Evolutionary conservation across 495 filamentous ascomycete genomes (phyloP), one percentile per base, ranked within the genome.

Genomic region (Tuber melanosporum): DNA sequence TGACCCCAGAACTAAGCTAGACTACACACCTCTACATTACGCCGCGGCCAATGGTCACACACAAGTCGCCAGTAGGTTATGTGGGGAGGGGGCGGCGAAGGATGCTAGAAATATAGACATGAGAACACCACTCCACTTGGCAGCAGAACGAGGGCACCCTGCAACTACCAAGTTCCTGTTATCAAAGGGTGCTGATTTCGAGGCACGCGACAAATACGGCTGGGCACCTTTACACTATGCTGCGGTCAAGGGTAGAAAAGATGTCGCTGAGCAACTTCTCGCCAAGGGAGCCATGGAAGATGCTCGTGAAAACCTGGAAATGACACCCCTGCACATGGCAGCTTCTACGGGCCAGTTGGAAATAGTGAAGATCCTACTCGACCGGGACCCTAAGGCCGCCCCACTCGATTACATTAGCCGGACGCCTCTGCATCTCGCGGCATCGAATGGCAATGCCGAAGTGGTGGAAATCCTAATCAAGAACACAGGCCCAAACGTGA

Each of bases 71-170:
- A 47, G 62, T 22, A 20, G 45, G 49, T 49, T 73, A 36, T 42
- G 62, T 39, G 26, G 4, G 36, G 19, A 12, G 14, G 71, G 15
- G 26, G 42, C 22, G 22, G 70, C n/a, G 22, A 79, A 44, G 41
- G 57, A 44, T 43, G 47, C 46, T 5, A 49, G 71, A 73, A 74
- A 44, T 12, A 70, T 72, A 17, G 77, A 76, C 71, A 47, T 71
- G 72, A 47, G 62, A 12, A 73, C 79, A 22, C 66, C 77, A n/a
- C 62, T 80, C n/a, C 77, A 80, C 42, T 71, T 75, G 17, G 77
- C 79, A 12, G 78, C 71, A n/a, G n/a, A 26, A 70, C 44, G 70
- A 32, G 52, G 52, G 4, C 72, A 74, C 15, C 15, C 41, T 12
- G 4, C 20, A 20, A 49, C 57, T 42, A 44, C 71, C 36, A 44